These are phyloP conservation scores for Bruguiera gymnorhiza DNA, from an alignment of 345 rosid genomes.

Conservation along the genomic window DNA sequence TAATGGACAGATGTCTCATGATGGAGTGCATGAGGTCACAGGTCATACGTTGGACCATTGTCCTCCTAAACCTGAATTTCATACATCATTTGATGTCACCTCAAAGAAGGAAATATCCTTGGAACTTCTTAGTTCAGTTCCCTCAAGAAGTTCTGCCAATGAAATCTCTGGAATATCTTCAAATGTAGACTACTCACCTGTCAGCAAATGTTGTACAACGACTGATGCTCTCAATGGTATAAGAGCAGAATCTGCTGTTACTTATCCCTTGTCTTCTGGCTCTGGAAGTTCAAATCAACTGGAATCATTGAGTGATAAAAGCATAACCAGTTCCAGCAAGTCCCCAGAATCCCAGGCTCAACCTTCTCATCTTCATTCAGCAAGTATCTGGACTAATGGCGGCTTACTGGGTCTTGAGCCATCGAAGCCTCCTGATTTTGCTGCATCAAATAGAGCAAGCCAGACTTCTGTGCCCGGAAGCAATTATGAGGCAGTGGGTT, in stretches of 20 bases:
- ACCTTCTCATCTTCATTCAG: conserved; percentile 37
- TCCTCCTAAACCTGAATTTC: conserved; percentile 25
- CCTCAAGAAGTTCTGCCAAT: conserved; percentile 29
- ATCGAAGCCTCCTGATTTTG: conserved; percentile 84
- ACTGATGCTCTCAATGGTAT: conserved; percentile 4
- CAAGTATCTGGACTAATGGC: conserved; percentile 88
- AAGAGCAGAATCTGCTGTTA: conserved; percentile 17
- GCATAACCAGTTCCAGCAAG: conserved; percentile 21
- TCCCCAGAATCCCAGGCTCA: conserved; percentile 43
- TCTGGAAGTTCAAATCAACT: conserved; percentile 18
- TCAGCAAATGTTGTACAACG: conserved; percentile 4
- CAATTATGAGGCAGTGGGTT: conserved; percentile 22
- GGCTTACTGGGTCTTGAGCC: conserved; percentile 88
- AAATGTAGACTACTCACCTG: conserved; percentile 33
- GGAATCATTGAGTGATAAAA: conserved; percentile 20
- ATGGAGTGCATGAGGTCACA: not conserved
- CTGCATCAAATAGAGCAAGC: conserved; percentile 39
- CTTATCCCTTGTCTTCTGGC: conserved; percentile 28
- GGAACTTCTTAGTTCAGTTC: conserved; percentile 24
- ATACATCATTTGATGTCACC: conserved; percentile 19
- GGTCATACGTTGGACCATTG: not conserved
- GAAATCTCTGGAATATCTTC: conserved; percentile 28
- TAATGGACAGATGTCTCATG: not conserved
- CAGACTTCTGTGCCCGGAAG: conserved; percentile 26
- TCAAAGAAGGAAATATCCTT: conserved; percentile 23